These are phyloP conservation scores for Nakaseomyces kungkrabaensis DNA, from an alignment of 1,139 yeast species.

Conservation along the genomic window DNA sequence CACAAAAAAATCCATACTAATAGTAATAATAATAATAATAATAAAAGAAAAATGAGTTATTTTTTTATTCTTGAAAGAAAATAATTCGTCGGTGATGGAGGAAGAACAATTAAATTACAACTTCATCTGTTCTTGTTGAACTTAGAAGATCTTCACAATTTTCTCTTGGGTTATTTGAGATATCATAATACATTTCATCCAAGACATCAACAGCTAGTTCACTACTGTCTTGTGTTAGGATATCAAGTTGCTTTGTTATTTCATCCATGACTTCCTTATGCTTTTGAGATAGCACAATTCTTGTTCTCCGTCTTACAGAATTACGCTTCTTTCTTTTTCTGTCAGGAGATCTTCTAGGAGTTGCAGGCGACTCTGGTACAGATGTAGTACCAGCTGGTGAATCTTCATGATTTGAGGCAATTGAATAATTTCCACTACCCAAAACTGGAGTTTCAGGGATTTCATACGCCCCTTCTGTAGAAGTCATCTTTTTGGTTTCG, in stretches of 20 bases:
- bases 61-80: too few relatives aligned
- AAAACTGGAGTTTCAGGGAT: not conserved
- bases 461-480: too few relatives aligned
- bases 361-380: not conserved
- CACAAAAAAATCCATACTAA: too few relatives aligned
- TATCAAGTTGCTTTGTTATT: not conserved
- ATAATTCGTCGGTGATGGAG: too few relatives aligned
- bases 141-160: not conserved
- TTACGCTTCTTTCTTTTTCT: not conserved
- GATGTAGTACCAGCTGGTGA: not conserved
- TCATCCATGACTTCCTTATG: slow-evolving; percentile 2
- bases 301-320: not conserved
- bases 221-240: not conserved
- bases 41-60: too few relatives aligned
- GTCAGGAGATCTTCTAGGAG: not conserved
- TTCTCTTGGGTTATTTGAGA: not conserved
- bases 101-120: not conserved
- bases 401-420: too few relatives aligned
- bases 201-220: not conserved
- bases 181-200: not conserved
- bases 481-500: too few relatives aligned
- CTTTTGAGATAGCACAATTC: not conserved
- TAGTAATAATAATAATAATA: too few relatives aligned
- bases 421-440: not conserved
- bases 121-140: not conserved